A percentile compares a stretch with the other conserved stretches of the same genome.
Conservation (phyloP, 768 basidiomycete species). For the Hygrophoropsis aurantiaca region DNA sequence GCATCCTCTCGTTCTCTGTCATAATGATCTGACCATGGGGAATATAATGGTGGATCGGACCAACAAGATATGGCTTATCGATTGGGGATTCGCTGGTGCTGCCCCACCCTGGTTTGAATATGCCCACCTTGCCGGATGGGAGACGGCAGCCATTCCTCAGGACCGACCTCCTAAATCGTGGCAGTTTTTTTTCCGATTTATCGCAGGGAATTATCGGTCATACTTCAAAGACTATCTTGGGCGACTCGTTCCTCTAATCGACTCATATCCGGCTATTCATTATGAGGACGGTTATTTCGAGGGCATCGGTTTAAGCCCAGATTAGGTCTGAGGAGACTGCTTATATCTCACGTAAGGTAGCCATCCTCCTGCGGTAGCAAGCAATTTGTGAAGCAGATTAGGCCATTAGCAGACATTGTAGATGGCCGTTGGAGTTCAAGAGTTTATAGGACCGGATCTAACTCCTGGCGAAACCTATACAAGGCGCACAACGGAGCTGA, state of each 20-base stretch:
- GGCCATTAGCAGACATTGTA: constrained; percentile 49
- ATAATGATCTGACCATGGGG: constrained; percentile 15
- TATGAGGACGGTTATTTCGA: too few species aligned
- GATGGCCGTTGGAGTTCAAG: background rate
- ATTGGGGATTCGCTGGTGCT: constrained; percentile 19
- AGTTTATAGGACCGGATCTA: too few species aligned
- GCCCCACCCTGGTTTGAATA: constrained; percentile 24
- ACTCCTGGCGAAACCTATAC: background rate
- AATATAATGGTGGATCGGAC: constrained; percentile 16
- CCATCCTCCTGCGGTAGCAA: constrained; percentile 80
- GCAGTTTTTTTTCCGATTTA: background rate
- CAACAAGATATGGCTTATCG: constrained; percentile 17
- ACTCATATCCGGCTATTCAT: too few species aligned
- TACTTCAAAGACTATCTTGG: background rate
- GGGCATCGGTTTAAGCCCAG: too few species aligned
- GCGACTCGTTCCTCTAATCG: too few species aligned
- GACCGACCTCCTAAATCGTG: background rate
- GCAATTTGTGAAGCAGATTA: constrained; percentile 89
- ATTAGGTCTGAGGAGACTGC: too few species aligned
- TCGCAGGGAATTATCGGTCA: background rate
- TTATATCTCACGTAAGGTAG: too few species aligned
- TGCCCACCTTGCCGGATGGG: constrained; percentile 11
- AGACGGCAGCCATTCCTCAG: too few species aligned
- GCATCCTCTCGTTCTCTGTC: constrained; percentile 19
- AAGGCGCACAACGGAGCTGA: background rate